These are phyloP conservation scores for Mycena capillaripes DNA, from an alignment of 768 basidiomycete species.

Conservation along the genomic window DNA sequence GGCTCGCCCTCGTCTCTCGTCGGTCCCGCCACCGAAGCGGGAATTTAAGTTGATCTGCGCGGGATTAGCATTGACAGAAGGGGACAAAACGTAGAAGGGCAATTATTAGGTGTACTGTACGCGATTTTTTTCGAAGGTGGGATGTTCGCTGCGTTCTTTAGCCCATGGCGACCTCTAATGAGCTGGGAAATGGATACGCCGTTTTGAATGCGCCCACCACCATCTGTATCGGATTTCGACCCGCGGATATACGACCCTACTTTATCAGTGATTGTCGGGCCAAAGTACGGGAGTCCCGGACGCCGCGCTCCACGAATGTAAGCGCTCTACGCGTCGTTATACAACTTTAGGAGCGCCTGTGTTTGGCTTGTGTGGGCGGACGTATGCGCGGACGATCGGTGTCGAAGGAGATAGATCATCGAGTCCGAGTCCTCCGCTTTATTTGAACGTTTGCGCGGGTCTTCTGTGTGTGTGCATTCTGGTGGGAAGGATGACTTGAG, in stretches of 20 bases:
- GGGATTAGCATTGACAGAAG: background rate
- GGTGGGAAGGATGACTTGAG: background rate
- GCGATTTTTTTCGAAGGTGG: background rate
- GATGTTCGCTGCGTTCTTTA: background rate
- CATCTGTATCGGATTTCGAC: background rate
- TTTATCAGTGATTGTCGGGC: background rate
- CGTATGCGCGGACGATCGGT: constrained; percentile 2
- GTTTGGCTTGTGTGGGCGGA: background rate
- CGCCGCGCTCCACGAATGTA: too few relatives aligned
- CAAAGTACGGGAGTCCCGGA: background rate
- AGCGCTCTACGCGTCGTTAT: too few relatives aligned
- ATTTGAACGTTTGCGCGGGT: too few relatives aligned
- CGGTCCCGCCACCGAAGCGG: constrained; percentile 12
- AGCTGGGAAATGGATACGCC: background rate
- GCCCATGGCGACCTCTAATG: background rate
- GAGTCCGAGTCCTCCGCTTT: too few relatives aligned
- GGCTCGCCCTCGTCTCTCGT: background rate
- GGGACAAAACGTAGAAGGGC: too few relatives aligned
- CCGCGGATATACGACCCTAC: background rate
- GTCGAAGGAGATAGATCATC: constrained; percentile 14
- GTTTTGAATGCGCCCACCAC: background rate
- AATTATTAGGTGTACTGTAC: background rate
- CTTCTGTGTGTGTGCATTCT: too few relatives aligned
- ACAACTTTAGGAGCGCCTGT: background rate
- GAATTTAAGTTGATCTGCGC: background rate